Evolutionary conservation across 1,284 basidiomycete genomes (phyloP).

Genomic region (Gastroboletus turbinatus): DNA sequence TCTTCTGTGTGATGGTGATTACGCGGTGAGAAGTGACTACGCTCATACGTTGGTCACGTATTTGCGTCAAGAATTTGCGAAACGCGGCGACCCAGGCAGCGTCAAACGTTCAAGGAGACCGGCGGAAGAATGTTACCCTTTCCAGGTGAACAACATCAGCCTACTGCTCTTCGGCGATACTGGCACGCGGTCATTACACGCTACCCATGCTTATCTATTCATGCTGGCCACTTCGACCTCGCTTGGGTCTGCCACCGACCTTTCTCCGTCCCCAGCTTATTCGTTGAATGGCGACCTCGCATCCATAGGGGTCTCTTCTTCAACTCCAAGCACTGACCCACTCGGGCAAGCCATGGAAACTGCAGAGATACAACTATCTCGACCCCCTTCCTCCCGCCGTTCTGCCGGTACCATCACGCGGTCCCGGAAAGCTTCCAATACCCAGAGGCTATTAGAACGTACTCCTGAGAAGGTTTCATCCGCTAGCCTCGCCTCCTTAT

Average conservation of each 20-base stretch:
- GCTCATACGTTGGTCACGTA: conserved; percentile 72
- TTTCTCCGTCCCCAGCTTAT: conserved; percentile 43
- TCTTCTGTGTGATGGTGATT: conserved; percentile 76
- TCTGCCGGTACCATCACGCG: conserved; percentile 49
- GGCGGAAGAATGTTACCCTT: conserved; percentile 43
- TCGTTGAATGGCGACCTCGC: conserved; percentile 35
- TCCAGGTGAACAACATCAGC: conserved; percentile 47
- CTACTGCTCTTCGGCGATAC: conserved; percentile 62
- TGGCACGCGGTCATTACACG: conserved; percentile 71
- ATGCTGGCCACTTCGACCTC: conserved; percentile 70
- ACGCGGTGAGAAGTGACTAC: conserved; percentile 75
- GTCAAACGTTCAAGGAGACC: conserved; percentile 44
- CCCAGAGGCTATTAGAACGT: conserved; percentile 50
- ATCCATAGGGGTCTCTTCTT: conserved; percentile 38
- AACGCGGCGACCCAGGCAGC: conserved; percentile 46
- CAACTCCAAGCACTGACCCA: conserved; percentile 37
- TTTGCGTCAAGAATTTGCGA: conserved; percentile 72
- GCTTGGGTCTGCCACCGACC: conserved; percentile 47
- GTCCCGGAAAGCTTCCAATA: conserved; percentile 54
- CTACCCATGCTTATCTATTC: conserved; percentile 76
- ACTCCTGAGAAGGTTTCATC: conserved; percentile 44
- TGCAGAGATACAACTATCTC: conserved; percentile 28
- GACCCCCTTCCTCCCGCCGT: conserved; percentile 43
- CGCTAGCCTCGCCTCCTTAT: conserved; percentile 55
- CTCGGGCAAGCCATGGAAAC: conserved; percentile 16